phyloP scores from a whole-genome alignment of 345 rosid genomes.

The Rhodamnia argentea region DNA sequence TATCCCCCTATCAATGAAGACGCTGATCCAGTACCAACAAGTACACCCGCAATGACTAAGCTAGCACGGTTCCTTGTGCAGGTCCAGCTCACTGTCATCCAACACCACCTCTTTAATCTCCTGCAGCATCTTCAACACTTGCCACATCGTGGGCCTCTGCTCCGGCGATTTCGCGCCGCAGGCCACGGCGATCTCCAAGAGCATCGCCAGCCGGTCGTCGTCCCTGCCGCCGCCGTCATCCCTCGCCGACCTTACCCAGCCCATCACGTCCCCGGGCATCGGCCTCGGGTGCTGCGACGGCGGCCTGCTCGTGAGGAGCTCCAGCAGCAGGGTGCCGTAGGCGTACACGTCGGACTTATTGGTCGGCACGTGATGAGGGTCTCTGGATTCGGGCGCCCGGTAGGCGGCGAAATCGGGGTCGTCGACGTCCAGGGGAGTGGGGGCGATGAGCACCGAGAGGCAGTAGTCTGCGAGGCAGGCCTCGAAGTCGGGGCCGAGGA shows the following conservation, averaged over 20 bases:
- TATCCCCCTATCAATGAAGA: neutral
- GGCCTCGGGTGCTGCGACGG: slow-evolving; percentile 51
- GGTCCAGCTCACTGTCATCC: slow-evolving; percentile 52
- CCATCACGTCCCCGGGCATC: slow-evolving; percentile 25
- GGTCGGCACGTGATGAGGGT: slow-evolving; percentile 19
- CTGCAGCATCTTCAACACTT: slow-evolving; percentile 83
- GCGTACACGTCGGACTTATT: slow-evolving; percentile 69
- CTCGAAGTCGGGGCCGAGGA: slow-evolving; percentile 87
- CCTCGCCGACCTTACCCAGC: slow-evolving; percentile 55
- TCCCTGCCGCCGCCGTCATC: slow-evolving; percentile 35
- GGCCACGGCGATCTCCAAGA: slow-evolving; percentile 58
- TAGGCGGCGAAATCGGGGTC: slow-evolving; percentile 30
- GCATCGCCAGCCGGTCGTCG: slow-evolving; percentile 51
- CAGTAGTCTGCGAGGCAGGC: slow-evolving; percentile 78
- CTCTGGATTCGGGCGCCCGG: slow-evolving; percentile 52
- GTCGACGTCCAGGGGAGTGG: slow-evolving; percentile 14
- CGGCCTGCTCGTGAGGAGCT: slow-evolving; percentile 65
- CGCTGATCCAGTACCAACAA: neutral
- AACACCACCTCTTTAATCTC: slow-evolving; percentile 67
- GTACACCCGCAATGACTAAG: neutral
- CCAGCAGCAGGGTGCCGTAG: slow-evolving; percentile 65
- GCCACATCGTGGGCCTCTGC: slow-evolving; percentile 98
- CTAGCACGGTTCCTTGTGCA: slow-evolving; percentile 13
- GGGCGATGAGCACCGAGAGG: slow-evolving; percentile 34
- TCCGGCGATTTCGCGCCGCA: slow-evolving; percentile 64